A percentile compares a stretch with the other conserved stretches of the same genome.
phyloP scores from a whole-genome alignment of 192 early-diverging fungal species.

The Linnemannia elongata region DNA sequence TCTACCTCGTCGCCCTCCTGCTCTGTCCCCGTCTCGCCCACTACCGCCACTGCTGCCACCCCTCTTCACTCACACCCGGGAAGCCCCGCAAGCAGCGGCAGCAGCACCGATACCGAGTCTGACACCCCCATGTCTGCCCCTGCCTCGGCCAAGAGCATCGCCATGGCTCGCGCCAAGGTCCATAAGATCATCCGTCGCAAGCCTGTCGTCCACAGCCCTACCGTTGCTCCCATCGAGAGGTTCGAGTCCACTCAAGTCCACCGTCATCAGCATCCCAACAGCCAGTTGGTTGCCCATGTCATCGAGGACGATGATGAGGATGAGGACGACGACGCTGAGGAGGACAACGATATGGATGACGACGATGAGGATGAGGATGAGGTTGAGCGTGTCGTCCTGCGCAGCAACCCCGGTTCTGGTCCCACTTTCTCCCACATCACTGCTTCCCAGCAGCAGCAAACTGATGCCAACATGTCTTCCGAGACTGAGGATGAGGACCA shows the following conservation, averaged over 20 bases:
- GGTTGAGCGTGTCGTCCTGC: conserved; percentile 44
- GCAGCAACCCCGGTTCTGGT: conserved; percentile 16
- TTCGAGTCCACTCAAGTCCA: neutral
- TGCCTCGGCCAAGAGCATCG: conserved; percentile 21
- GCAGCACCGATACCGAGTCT: conserved; percentile 45
- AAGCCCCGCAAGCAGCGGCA: conserved; percentile 12
- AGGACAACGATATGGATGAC: conserved; percentile 16
- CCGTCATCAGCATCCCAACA: neutral
- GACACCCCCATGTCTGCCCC: conserved; percentile 13
- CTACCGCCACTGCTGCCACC: neutral
- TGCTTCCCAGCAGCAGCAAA: neutral
- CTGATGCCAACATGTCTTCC: conserved; percentile 40
- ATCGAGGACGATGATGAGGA: conserved; percentile 10
- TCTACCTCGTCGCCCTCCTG: conserved; percentile 10
- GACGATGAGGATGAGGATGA: conserved; percentile 34
- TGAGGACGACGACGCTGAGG: conserved; percentile 11
- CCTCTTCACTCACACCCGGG: conserved; percentile 4
- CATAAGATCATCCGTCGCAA: conserved; percentile 31
- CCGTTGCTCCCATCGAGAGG: neutral
- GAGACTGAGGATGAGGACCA: conserved; percentile 32
- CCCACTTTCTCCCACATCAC: neutral
- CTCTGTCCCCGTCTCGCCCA: conserved; percentile 15
- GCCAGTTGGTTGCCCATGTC: neutral
- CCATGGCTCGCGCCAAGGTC: conserved; percentile 49
- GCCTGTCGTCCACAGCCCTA: neutral